Evolutionary conservation across 345 rosid genomes (phyloP).

Genomic region (Heritiera fomes): DNA sequence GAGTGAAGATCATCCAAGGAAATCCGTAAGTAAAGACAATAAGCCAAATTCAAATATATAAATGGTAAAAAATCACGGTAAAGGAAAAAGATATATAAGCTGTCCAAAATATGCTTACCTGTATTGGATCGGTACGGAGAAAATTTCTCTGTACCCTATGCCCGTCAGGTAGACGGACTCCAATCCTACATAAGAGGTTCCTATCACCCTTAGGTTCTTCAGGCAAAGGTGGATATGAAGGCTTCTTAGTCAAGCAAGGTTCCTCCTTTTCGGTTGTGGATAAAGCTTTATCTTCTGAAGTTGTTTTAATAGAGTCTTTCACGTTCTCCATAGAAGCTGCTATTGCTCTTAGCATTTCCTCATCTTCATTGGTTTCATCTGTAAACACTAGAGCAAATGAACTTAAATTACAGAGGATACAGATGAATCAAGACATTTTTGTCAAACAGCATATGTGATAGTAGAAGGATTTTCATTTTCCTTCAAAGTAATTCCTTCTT

Average conservation of each 20-base stretch:
- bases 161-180: slow-evolving; percentile 88
- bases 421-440: background rate
- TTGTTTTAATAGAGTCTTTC: slow-evolving; percentile 34
- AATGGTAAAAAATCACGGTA: background rate
- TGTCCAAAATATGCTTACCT: slow-evolving; percentile 40
- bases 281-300: slow-evolving; percentile 27
- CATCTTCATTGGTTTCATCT: slow-evolving; percentile 53
- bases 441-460: background rate
- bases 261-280: slow-evolving; percentile 37
- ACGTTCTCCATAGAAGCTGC: slow-evolving; percentile 64
- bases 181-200: slow-evolving; percentile 75
- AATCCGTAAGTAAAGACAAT: background rate
- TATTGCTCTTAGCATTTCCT: slow-evolving; percentile 59
- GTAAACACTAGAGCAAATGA: slow-evolving; percentile 21
- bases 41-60: background rate
- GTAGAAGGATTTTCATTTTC: background rate
- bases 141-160: slow-evolving; percentile 80
- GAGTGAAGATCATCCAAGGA: slow-evolving; percentile 10
- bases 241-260: slow-evolving; percentile 36
- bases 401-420: slow-evolving; percentile 9
- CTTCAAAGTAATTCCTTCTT: slow-evolving; percentile 3
- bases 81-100: slow-evolving; percentile 25
- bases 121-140: slow-evolving; percentile 69
- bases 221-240: slow-evolving; percentile 72
- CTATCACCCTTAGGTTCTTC: slow-evolving; percentile 88